Evolutionary conservation across 2,329 filamentous ascomycete species (phyloP).

Genomic region (Alternaria incomplexa): DNA sequence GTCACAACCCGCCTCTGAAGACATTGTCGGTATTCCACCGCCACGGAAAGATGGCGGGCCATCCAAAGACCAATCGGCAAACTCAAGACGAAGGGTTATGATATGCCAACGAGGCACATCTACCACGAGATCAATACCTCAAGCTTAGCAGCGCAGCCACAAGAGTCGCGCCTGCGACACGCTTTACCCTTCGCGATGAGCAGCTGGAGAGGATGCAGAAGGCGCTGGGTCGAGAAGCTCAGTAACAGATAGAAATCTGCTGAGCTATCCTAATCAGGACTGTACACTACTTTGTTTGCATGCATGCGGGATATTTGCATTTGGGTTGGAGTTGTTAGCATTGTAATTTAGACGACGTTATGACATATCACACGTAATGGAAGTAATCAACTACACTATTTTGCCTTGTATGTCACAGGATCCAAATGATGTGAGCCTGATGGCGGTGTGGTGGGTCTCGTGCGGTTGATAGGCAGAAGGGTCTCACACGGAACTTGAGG

Average conservation of each 20-base stretch:
- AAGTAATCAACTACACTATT: neutral
- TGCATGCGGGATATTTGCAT: constrained; percentile 1
- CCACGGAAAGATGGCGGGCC: neutral
- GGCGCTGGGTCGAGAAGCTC: neutral
- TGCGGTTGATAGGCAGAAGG: constrained; percentile 3
- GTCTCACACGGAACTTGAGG: neutral
- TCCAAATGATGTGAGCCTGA: neutral
- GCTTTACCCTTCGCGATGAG: neutral
- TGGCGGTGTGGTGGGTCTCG: constrained; percentile 2
- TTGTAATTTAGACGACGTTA: neutral
- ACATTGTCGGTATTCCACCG: neutral
- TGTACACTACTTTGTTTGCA: constrained; percentile 1
- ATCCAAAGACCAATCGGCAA: neutral
- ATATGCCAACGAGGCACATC: neutral
- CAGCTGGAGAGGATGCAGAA: neutral
- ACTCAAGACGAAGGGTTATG: too few relatives aligned
- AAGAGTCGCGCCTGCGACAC: neutral
- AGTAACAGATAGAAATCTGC: neutral
- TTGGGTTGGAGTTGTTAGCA: neutral
- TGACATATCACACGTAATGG: neutral
- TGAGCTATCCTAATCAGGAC: neutral
- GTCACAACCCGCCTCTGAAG: neutral
- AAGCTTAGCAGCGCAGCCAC: neutral
- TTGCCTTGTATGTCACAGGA: neutral
- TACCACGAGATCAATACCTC: neutral